Conservation (phyloP, 2,329 filamentous ascomycete species). For the Fusarium bulbicola region DNA sequence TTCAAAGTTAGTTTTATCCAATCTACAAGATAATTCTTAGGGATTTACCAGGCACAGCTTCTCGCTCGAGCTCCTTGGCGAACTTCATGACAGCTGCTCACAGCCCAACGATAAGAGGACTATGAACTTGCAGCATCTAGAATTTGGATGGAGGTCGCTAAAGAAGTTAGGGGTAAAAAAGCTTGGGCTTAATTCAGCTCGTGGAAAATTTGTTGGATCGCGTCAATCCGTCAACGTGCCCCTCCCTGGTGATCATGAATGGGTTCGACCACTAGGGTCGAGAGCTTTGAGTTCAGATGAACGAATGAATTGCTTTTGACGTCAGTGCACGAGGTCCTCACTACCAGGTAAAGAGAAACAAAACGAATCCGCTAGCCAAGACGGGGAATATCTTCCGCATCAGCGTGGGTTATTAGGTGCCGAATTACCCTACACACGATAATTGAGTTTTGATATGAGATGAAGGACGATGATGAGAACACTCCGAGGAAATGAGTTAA, state of each 20-base stretch:
- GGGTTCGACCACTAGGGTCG: neutral
- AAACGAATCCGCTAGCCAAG: conserved; percentile 20
- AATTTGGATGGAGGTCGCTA: neutral
- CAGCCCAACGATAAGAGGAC: conserved; percentile 17
- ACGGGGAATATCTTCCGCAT: neutral
- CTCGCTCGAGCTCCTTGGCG: conserved; percentile 82
- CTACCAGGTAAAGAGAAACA: neutral
- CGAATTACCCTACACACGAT: conserved; percentile 13
- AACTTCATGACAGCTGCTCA: conserved; percentile 64
- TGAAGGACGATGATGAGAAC: neutral
- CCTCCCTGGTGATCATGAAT: conserved; percentile 23
- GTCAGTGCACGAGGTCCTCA: conserved; percentile 29
- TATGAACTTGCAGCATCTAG: conserved; percentile 29
- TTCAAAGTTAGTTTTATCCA: conserved; percentile 6
- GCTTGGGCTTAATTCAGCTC: neutral
- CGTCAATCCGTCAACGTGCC: conserved; percentile 25
- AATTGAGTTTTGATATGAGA: neutral
- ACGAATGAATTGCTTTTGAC: conserved; percentile 22
- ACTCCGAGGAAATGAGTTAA: too few species aligned
- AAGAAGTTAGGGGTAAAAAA: neutral
- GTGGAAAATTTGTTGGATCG: conserved; percentile 6
- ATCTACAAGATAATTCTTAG: neutral
- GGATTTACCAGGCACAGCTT: conserved; percentile 79
- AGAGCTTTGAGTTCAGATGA: neutral
- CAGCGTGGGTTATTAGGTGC: neutral